Base-by-base conservation (phyloP, 1,139 yeast genomes). In the Suhomyces bokatorum region DNA sequence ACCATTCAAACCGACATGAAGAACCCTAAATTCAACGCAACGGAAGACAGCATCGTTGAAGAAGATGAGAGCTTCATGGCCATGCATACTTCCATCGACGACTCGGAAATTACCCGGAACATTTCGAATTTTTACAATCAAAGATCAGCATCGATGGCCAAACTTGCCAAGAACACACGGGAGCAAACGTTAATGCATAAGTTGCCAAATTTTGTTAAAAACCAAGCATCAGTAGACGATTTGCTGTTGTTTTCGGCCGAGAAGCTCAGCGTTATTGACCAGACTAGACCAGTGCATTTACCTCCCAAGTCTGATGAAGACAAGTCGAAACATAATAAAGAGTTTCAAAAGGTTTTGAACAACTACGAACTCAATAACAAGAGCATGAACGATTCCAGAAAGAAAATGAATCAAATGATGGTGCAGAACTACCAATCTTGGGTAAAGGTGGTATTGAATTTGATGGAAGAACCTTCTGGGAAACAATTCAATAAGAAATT, bases 161-260 rank as follows among this genome's bases (percentile, higher is more conserved):
- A 68, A 44, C 51, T 69, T 14, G 60, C 63, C 14, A 69, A 69
- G 50, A 47, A 52, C 27, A 49, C 66, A 0, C 58, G 79, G 39
- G 71, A 70, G 35, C 69, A 70, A 37, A 58, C 61, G 36, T 55
- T 70, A 55, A 43, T 69, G 49, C 68, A 69, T 47, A 72, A 67
- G 49, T 54, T 74, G 27, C 79, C 79, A 2, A 65, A 57, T 33
- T 74, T 57, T 45, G 63, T 74, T 30, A 69, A 62, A 49, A 64
- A 74, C 2, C 78, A 73, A 51, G 62, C 70, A 9, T 70, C 76
- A n/a, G 53, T 69, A 37, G 78, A 73, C 37, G 78, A 73, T 45
- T 55, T 73, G 42, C 63, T 63, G 35, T 59, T 73, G 32, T 63
- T 73, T 6, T 71, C 77, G n/a, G 68, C 67, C 1, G 78, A 73